Evolutionary conservation across 2,329 filamentous ascomycete species (phyloP).

Genomic region (Huntiella savannae): DNA sequence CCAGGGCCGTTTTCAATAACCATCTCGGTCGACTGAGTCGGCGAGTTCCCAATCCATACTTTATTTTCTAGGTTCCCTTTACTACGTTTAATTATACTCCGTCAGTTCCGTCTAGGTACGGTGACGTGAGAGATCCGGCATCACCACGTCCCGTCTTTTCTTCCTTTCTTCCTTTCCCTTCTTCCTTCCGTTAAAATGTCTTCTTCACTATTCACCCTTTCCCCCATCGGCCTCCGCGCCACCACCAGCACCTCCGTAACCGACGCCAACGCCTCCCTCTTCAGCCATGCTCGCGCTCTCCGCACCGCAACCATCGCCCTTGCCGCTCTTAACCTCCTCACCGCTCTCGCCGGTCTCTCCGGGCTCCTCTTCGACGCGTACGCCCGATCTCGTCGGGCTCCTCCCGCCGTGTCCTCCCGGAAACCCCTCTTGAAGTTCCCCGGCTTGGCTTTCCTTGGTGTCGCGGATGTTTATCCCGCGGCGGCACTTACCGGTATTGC

Average conservation of each 20-base stretch:
- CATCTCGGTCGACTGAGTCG: too few species aligned
- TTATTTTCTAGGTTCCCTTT: neutral
- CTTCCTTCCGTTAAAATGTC: slow-evolving; percentile 3
- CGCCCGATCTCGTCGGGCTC: slow-evolving; percentile 21
- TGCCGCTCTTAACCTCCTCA: slow-evolving; percentile 39
- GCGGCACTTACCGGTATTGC: slow-evolving; percentile 37
- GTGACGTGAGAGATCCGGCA: slow-evolving; percentile 11
- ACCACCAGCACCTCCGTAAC: slow-evolving; percentile 3
- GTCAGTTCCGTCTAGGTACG: slow-evolving; percentile 6
- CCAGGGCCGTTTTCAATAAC: neutral
- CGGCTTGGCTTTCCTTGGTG: slow-evolving; percentile 25
- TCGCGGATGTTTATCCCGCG: slow-evolving; percentile 34
- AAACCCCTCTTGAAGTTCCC: slow-evolving; percentile 21
- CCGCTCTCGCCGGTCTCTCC: slow-evolving; percentile 33
- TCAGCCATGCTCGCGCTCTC: slow-evolving; percentile 35
- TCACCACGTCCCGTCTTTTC: slow-evolving; percentile 2
- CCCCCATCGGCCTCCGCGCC: slow-evolving; percentile 6
- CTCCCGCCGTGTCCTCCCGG: slow-evolving; percentile 11
- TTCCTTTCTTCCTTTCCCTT: neutral
- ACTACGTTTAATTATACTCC: neutral
- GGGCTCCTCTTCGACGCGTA: slow-evolving; percentile 41
- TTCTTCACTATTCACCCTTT: neutral
- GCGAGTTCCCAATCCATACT: neutral
- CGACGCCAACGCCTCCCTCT: slow-evolving; percentile 11
- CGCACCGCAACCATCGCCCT: slow-evolving; percentile 33